Base-by-base conservation (phyloP, 768 basidiomycete species). In the Cantharellus anzutake region DNA sequence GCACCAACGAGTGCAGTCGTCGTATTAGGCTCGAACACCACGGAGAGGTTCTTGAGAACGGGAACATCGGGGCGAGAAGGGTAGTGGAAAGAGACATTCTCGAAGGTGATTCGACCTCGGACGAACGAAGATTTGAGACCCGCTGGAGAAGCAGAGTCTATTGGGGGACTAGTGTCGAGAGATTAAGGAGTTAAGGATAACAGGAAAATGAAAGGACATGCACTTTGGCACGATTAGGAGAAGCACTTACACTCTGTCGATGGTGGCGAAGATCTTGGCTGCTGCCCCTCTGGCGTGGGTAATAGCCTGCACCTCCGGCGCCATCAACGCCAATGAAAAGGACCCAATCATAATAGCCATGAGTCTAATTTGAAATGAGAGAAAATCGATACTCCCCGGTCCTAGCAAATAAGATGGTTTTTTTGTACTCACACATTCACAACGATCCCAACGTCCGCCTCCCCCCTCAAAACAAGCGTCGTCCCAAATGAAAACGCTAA, bases 401-500 rank as follows among this genome's bases (percentile, higher is more conserved):
- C 44, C 44, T 11, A 48, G 44, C 11, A 48, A 48, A 48, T 29
- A 29, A 48, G 44, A 48, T 29, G 20, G 1, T 29, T 29, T 29
- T 29, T 29, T 29, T 29, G 0, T 29, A 29, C 20, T 29, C 20
- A 29, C 20, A 29, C 44, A 48, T 48, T 48, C 44, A 11, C 44
- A 48, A 11, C 29, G 44, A 29, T 48, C 20, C 44, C 29, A 29
- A 48, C 44, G 44, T 48, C 11, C 79, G 82, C 79, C 51, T 80
- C 69, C 11, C 74, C 73, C 5, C 73, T 63, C 57, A 83, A 75
- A 65, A 91, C 82, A 64, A 98, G 79, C 1, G 88, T 91, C 2
- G 87, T 88, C 62, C 93, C 92, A 64, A 86, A 96, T 66, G 76
- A 78, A 70, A 96, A 97, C 3, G 92, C 90, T 11, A 90, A 74